Percentiles rank a stretch among this genome's conserved stretches.
phyloP scores from a whole-genome alignment of 441 rosid genomes.

The Pelargonium citronellum region DNA sequence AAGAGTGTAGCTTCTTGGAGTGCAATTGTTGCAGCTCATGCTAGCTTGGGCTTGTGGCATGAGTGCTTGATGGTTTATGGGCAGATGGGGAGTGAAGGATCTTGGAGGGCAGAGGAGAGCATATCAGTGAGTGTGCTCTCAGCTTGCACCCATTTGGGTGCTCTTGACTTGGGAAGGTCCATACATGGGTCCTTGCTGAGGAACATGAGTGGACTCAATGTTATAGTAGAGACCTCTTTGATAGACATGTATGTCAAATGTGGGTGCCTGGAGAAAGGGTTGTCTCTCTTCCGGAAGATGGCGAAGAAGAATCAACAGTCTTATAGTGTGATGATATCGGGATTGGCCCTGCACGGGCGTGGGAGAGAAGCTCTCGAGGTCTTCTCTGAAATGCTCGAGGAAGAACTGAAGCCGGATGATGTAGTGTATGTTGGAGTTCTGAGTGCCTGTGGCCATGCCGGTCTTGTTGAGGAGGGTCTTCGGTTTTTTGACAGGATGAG shows the following conservation, averaged over 20 bases:
- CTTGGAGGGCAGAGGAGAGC: conserved; percentile 52
- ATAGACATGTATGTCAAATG: conserved; percentile 58
- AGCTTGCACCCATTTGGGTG: conserved; percentile 50
- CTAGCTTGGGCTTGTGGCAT: conserved; percentile 40
- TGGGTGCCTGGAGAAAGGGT: conserved; percentile 43
- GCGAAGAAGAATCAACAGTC: conserved; percentile 33
- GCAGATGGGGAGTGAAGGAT: conserved; percentile 28
- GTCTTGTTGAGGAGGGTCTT: conserved; percentile 48
- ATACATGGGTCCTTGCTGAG: conserved; percentile 41
- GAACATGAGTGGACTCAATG: conserved; percentile 45
- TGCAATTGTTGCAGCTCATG: conserved; percentile 48
- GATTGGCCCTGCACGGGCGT: conserved; percentile 52
- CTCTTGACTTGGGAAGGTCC: conserved; percentile 42
- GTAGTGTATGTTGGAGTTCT: conserved; percentile 51
- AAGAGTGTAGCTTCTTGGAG: conserved; percentile 64
- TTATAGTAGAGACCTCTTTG: conserved; percentile 48
- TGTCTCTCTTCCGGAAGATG: conserved; percentile 37
- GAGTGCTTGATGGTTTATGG: conserved; percentile 29
- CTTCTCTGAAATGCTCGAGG: conserved; percentile 45
- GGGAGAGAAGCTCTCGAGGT: conserved; percentile 43
- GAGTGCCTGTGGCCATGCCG: conserved; percentile 57
- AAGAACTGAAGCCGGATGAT: conserved; percentile 46
- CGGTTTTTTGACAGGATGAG: conserved; percentile 39
- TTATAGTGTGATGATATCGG: conserved; percentile 53
- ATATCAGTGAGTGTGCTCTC: conserved; percentile 45